Evolutionary conservation across 352 stramenopile genomes (phyloP).

Genomic region (Peronospora tabacina): DNA sequence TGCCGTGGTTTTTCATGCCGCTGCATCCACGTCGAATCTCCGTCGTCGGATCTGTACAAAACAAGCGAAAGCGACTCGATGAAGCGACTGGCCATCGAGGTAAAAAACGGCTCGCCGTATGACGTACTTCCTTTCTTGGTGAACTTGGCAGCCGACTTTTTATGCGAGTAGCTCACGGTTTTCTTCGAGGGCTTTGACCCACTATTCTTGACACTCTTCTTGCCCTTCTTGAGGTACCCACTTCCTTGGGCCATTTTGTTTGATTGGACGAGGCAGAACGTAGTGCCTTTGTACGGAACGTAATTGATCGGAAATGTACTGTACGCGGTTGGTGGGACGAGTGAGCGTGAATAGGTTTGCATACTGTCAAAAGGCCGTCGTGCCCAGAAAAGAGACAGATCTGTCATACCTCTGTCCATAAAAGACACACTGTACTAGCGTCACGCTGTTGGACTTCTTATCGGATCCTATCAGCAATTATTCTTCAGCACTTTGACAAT

Average conservation of each 20-base stretch:
- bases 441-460: neutral
- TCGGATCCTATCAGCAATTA: neutral
- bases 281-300: neutral
- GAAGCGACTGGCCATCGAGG: neutral
- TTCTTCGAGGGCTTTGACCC: conserved; percentile 67
- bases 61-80: neutral
- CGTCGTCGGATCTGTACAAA: conserved; percentile 55
- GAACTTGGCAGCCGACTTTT: conserved; percentile 76
- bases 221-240: conserved; percentile 71
- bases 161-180: conserved; percentile 62
- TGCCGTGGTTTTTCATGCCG: conserved; percentile 69
- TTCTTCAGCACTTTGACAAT: neutral
- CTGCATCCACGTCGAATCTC: conserved; percentile 67
- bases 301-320: no score
- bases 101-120: no score
- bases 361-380: no score
- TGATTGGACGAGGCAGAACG: neutral
- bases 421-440: no score
- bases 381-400: no score
- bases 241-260: conserved; percentile 69
- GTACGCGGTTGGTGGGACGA: no score
- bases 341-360: no score
- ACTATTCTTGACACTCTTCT: conserved; percentile 70
- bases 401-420: no score
- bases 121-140: conserved; percentile 84